phyloP scores from a whole-genome alignment of 805 yeast genomes.

The Candida montana region DNA sequence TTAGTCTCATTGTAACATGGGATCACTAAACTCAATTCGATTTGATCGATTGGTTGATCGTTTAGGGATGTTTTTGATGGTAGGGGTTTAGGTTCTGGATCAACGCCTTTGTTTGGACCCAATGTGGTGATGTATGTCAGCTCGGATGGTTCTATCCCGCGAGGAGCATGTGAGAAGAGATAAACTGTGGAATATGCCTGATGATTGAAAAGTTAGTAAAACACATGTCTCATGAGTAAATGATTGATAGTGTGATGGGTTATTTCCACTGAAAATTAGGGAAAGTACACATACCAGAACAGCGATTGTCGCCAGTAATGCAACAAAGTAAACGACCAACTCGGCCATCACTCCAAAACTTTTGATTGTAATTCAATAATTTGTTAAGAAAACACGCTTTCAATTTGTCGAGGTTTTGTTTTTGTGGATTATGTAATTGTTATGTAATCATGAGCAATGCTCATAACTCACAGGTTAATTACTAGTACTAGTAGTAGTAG shows the following conservation, averaged over 20 bases:
- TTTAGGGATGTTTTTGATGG: conserved; percentile 16
- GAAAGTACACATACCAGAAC: background rate
- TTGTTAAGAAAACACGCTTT: too few relatives aligned
- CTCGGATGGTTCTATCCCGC: conserved; percentile 50
- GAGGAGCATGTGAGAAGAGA: conserved; percentile 59
- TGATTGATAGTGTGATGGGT: too few relatives aligned
- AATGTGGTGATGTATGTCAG: conserved; percentile 47
- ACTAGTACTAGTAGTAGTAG: too few relatives aligned
- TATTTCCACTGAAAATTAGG: background rate
- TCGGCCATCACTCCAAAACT: background rate
- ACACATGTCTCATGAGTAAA: too few relatives aligned
- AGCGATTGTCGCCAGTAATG: background rate
- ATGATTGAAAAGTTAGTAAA: conserved; percentile 1
- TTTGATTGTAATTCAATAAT: too few relatives aligned
- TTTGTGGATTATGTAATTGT: too few relatives aligned
- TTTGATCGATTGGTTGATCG: conserved; percentile 25
- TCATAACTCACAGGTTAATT: too few relatives aligned
- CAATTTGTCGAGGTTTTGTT: too few relatives aligned
- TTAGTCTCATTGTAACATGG: conserved; percentile 91
- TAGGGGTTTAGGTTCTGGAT: conserved; percentile 31
- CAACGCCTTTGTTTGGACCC: conserved; percentile 19
- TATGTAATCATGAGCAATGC: too few relatives aligned
- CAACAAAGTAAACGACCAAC: background rate
- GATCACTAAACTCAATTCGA: conserved; percentile 70
- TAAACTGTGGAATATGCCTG: conserved; percentile 14